A percentile compares a stretch with the other conserved stretches of the same genome.
Evolutionary conservation across 805 yeast species (phyloP).

Genomic region (Candida ipomoeae): DNA sequence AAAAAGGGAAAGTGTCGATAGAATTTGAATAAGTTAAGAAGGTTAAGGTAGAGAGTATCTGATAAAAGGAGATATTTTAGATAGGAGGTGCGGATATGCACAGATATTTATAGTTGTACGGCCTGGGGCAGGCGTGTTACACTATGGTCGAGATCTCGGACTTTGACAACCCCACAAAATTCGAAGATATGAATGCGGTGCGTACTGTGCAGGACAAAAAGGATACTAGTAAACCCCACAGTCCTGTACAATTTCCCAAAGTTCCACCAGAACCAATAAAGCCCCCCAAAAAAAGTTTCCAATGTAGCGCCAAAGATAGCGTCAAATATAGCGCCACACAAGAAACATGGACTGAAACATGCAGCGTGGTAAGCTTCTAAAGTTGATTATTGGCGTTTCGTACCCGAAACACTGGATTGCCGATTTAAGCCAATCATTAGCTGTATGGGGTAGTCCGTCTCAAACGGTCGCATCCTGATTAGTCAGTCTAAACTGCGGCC

Average conservation of each 20-base stretch:
- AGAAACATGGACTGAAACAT: neutral
- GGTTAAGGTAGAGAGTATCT: neutral
- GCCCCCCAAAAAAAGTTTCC: neutral
- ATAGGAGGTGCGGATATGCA: neutral
- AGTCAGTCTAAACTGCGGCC: neutral
- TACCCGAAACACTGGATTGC: neutral
- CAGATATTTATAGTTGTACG: conserved; percentile 3
- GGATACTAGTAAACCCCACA: conserved; percentile 1
- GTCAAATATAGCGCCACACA: neutral
- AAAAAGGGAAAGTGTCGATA: neutral
- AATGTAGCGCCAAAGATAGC: neutral
- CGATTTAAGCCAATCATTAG: neutral
- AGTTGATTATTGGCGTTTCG: neutral
- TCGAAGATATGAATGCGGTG: conserved; percentile 1
- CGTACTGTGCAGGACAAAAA: neutral
- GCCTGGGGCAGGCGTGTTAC: neutral
- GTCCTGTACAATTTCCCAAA: conserved; percentile 1
- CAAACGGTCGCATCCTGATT: neutral
- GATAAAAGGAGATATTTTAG: neutral
- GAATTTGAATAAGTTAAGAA: neutral
- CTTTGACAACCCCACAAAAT: conserved; percentile 16
- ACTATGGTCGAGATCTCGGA: conserved; percentile 7
- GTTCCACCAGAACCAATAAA: neutral
- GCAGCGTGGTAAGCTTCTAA: neutral
- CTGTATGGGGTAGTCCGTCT: neutral